Percentiles rank a stretch among this genome's conserved stretches.
Conservation (phyloP, 2,329 filamentous ascomycete genomes). For the Exserohilum rostratum region DNA sequence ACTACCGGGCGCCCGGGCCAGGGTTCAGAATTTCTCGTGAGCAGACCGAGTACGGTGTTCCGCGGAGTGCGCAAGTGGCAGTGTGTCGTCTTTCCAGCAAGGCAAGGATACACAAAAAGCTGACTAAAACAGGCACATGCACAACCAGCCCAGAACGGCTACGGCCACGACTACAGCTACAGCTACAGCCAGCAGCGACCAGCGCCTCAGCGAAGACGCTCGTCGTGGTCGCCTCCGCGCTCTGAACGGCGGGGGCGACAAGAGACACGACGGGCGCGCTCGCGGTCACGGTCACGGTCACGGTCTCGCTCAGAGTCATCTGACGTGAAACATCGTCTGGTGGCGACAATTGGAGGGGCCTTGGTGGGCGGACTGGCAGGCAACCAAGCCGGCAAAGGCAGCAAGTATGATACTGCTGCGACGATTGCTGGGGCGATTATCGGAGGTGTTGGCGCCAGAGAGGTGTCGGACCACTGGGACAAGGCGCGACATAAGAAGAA, state of each 20-base stretch:
- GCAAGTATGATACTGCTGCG: conserved; percentile 36
- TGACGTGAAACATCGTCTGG: conserved; percentile 29
- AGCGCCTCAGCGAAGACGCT: conserved; percentile 25
- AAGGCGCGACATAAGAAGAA: conserved; percentile 12
- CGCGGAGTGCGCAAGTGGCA: conserved; percentile 21
- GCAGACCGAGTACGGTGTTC: conserved; percentile 13
- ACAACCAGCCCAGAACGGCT: conserved; percentile 5
- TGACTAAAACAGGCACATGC: conserved; percentile 11
- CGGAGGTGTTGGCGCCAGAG: conserved; percentile 41
- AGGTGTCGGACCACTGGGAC: conserved; percentile 34
- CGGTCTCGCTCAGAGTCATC: conserved; percentile 31
- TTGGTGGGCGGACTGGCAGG: conserved; percentile 44
- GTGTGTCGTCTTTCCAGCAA: conserved; percentile 16
- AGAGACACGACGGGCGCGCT: conserved; percentile 18
- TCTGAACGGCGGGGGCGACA: conserved; percentile 16
- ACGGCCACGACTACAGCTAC: no score
- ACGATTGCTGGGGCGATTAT: conserved; percentile 45
- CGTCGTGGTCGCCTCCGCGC: conserved; percentile 41
- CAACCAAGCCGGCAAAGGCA: conserved; percentile 29
- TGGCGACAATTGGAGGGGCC: conserved; percentile 40
- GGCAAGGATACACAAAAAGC: background rate
- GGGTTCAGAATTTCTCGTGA: conserved; percentile 22
- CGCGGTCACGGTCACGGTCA: conserved; percentile 29
- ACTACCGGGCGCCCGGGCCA: conserved; percentile 21
- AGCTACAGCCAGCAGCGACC: conserved; percentile 23